These are phyloP conservation scores for Oldenlandia corymbosa DNA, from an alignment of 257 asterid species.

Conservation along the genomic window DNA sequence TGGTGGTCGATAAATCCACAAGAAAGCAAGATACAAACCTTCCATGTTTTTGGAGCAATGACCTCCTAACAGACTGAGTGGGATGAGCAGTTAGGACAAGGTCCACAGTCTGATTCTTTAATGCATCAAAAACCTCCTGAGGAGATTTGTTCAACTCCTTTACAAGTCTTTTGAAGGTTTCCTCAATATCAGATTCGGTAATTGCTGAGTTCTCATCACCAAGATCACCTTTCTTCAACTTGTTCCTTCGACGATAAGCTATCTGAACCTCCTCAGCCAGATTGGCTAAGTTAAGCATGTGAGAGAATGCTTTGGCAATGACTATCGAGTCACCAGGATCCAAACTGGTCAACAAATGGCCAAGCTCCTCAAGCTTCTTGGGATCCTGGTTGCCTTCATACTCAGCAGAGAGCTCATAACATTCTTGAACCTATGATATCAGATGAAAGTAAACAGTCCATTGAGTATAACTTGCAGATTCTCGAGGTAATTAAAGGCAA, in stretches of 20 bases:
- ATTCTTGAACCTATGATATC: constrained; percentile 38
- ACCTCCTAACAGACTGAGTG: constrained; percentile 45
- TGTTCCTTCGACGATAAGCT: constrained; percentile 34
- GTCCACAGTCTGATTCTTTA: constrained; percentile 52
- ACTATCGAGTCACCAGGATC: constrained; percentile 57
- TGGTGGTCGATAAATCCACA: no score
- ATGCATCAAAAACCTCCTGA: constrained; percentile 41
- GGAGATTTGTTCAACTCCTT: constrained; percentile 39
- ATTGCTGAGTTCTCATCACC: constrained; percentile 34
- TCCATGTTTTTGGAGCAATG: constrained; percentile 47
- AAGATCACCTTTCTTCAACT: constrained; percentile 35
- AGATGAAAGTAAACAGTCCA: constrained; percentile 2
- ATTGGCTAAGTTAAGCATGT: constrained; percentile 52
- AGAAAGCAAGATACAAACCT: constrained; percentile 23
- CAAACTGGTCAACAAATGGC: constrained; percentile 36
- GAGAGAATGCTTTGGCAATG: constrained; percentile 42
- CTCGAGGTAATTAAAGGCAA: background rate
- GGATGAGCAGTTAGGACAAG: constrained; percentile 53
- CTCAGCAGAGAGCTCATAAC: constrained; percentile 46
- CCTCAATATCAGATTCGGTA: constrained; percentile 49
- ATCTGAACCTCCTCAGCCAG: constrained; percentile 51
- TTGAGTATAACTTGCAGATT: background rate
- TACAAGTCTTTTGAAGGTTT: constrained; percentile 45
- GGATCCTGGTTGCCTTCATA: constrained; percentile 35
- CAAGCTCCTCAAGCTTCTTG: constrained; percentile 42